Conservation (phyloP, 768 basidiomycete species). For the Leucocoprinus leucothites region DNA sequence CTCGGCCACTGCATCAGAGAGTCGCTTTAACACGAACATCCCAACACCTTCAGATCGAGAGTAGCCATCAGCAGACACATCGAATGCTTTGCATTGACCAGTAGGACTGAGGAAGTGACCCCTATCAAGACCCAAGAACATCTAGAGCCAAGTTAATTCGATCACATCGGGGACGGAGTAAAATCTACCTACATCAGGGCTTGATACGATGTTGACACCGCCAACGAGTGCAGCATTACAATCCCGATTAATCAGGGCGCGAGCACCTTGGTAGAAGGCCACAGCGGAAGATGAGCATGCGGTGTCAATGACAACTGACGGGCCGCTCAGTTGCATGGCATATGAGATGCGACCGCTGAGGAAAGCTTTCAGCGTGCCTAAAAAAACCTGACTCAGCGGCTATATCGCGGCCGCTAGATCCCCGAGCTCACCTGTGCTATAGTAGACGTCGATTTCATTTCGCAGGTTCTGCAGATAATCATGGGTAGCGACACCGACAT, state of each 20-base stretch:
- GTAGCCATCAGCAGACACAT: slow-evolving; percentile 71
- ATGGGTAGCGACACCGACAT: slow-evolving; percentile 64
- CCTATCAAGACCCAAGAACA: slow-evolving; percentile 65
- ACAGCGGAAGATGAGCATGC: slow-evolving; percentile 72
- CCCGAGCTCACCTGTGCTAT: slow-evolving; percentile 52
- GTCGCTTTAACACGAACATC: slow-evolving; percentile 68
- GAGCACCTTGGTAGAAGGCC: slow-evolving; percentile 66
- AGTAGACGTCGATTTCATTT: slow-evolving; percentile 64
- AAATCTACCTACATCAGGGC: slow-evolving; percentile 56
- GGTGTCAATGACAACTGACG: slow-evolving; percentile 70
- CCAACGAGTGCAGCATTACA: slow-evolving; percentile 70
- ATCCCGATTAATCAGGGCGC: slow-evolving; percentile 59
- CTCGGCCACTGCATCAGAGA: slow-evolving; percentile 61
- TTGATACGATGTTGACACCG: slow-evolving; percentile 69
- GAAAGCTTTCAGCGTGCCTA: slow-evolving; percentile 68
- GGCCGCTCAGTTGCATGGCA: slow-evolving; percentile 64
- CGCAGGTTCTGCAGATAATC: slow-evolving; percentile 68
- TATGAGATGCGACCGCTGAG: slow-evolving; percentile 71
- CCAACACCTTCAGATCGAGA: slow-evolving; percentile 70
- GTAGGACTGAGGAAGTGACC: slow-evolving; percentile 66
- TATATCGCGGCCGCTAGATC: not conserved
- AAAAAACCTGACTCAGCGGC: not conserved
- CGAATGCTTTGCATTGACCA: slow-evolving; percentile 70
- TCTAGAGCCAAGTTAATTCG: slow-evolving; percentile 33
- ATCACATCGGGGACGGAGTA: not conserved